Evolutionary conservation across 148 eudicot genomes (phyloP).

Genomic region (Dysphania ambrosioides): DNA sequence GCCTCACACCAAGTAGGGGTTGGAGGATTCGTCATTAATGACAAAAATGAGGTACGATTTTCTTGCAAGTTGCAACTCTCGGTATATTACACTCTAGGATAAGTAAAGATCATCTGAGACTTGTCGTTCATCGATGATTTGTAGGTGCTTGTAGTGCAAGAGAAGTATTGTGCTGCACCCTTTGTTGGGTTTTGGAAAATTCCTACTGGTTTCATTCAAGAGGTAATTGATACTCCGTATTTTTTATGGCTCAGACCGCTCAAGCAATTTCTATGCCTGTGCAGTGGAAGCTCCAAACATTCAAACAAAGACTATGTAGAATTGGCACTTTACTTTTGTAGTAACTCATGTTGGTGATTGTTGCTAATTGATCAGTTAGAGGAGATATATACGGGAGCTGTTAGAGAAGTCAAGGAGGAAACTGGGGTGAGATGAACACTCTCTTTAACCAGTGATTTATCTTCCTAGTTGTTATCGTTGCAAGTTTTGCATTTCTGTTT

Average conservation of each 20-base stretch:
- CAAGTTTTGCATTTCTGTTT: too few relatives aligned
- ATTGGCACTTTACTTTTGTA: not conserved
- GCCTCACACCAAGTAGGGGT: conserved; percentile 92
- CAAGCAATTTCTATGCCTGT: not conserved
- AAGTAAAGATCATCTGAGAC: not conserved
- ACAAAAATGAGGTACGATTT: conserved; percentile 51
- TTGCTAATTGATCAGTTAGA: conserved; percentile 57
- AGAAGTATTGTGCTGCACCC: conserved; percentile 57
- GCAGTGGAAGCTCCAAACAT: not conserved
- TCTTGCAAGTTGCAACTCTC: conserved; percentile 14
- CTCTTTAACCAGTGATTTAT: too few relatives aligned
- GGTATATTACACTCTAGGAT: not conserved
- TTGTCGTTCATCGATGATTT: not conserved
- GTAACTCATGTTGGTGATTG: conserved; percentile 11
- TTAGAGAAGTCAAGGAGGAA: conserved; percentile 93
- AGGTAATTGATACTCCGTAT: conserved; percentile 46
- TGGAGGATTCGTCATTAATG: conserved; percentile 77
- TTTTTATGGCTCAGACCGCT: not conserved
- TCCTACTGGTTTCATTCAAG: conserved; percentile 82
- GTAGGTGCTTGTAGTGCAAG: conserved; percentile 89
- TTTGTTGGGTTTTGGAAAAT: conserved; percentile 76
- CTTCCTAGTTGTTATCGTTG: not conserved
- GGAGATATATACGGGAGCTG: conserved; percentile 78
- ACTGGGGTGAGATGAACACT: conserved; percentile 57
- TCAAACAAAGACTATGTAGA: not conserved